Evolutionary conservation across 306 rosid genomes (phyloP).

Genomic region (Prunus salicina): DNA sequence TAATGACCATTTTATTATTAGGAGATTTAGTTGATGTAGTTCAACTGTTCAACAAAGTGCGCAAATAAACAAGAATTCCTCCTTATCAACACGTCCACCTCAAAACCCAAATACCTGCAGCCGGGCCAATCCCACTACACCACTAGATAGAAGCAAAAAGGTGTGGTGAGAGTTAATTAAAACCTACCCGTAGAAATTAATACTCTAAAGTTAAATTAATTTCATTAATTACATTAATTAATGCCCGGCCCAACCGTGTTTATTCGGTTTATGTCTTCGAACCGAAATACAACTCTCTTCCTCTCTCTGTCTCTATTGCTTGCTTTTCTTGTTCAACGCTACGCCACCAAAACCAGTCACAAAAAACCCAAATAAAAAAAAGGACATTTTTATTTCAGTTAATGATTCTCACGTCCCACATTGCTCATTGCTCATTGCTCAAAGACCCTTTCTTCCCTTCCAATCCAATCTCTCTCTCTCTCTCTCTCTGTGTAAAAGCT

Average conservation of each 20-base stretch:
- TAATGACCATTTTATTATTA: too few species aligned
- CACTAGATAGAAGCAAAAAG: background rate
- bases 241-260: background rate
- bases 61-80: too few species aligned
- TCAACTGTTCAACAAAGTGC: too few species aligned
- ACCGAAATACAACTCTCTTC: constrained; percentile 2
- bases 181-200: background rate
- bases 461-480: constrained; percentile 17
- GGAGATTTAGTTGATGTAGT: too few species aligned
- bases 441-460: constrained; percentile 24
- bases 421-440: background rate
- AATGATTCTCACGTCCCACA: constrained; percentile 66
- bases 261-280: background rate
- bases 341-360: constrained; percentile 33
- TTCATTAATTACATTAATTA: background rate
- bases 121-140: background rate
- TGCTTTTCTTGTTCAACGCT: constrained; percentile 41
- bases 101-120: background rate
- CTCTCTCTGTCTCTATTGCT: background rate
- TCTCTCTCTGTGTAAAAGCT: constrained; percentile 1
- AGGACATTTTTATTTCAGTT: constrained; percentile 13
- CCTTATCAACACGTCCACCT: background rate
- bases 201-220: background rate
- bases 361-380: background rate
- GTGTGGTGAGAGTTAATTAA: background rate